Evolutionary conservation across 805 yeast genomes (phyloP).

Genomic region (Saturnispora zaruensis): DNA sequence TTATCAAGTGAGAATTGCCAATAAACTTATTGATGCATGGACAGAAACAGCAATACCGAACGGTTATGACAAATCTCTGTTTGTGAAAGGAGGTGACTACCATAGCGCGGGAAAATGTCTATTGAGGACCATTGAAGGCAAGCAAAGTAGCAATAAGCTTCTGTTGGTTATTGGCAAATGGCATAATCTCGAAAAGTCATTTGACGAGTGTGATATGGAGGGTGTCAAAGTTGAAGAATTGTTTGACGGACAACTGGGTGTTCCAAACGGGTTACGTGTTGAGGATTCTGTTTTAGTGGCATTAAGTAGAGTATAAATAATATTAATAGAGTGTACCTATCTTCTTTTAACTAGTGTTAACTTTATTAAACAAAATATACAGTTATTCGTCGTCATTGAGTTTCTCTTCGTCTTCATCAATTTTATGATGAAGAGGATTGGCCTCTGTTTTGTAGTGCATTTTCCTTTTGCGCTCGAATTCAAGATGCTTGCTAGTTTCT

Average conservation of each 20-base stretch:
- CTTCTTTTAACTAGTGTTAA: not conserved
- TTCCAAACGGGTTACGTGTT: slow-evolving; percentile 3
- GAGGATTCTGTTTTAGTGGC: slow-evolving; percentile 7
- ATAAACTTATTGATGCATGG: slow-evolving; percentile 7
- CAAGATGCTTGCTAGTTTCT: not conserved
- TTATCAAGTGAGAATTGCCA: slow-evolving; percentile 7
- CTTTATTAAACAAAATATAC: not conserved
- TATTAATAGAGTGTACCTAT: not conserved
- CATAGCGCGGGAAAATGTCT: not conserved
- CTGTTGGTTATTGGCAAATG: slow-evolving; percentile 4
- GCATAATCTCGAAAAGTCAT: slow-evolving; percentile 2
- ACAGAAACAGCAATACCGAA: slow-evolving; percentile 2
- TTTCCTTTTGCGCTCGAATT: slow-evolving; percentile 5
- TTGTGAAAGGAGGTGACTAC: slow-evolving; percentile 7
- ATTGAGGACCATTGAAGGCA: not conserved
- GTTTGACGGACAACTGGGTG: slow-evolving; percentile 4
- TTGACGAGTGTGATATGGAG: slow-evolving; percentile 3
- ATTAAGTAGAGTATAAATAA: slow-evolving; percentile 3
- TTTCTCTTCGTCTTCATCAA: slow-evolving; percentile 12
- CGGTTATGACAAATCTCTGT: slow-evolving; percentile 1
- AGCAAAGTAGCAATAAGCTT: not conserved
- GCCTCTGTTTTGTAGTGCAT: slow-evolving; percentile 9
- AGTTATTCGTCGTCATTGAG: slow-evolving; percentile 31
- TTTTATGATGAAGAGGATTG: slow-evolving; percentile 5
- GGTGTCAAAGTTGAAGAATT: slow-evolving; percentile 1